Evolutionary conservation across 2,329 filamentous ascomycete genomes (phyloP).

Genomic region (Claviceps capensis): DNA sequence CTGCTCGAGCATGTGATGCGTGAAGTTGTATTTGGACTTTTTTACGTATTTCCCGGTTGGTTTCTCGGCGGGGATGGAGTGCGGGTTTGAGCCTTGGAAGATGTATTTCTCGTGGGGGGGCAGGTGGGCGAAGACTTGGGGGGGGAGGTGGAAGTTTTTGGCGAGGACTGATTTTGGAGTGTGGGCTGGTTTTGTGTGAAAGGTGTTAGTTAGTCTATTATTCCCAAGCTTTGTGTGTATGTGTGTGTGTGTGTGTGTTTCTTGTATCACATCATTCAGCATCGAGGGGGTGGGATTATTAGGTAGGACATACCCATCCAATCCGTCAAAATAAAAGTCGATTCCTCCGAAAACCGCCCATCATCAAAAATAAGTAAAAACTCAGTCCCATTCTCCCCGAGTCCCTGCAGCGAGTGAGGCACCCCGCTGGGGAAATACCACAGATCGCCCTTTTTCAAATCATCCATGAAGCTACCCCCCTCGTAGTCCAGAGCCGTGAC

Average conservation of each 20-base stretch:
- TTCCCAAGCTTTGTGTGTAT: too few relatives aligned
- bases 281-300: too few relatives aligned
- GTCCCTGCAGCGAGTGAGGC: slow-evolving; percentile 63
- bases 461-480: slow-evolving; percentile 64
- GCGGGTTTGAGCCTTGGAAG: slow-evolving; percentile 55
- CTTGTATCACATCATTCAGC: neutral
- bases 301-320: slow-evolving; percentile 42
- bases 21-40: slow-evolving; percentile 54
- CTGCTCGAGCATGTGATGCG: slow-evolving; percentile 58
- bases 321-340: slow-evolving; percentile 60
- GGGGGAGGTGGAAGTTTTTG: slow-evolving; percentile 62
- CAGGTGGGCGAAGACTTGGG: slow-evolving; percentile 56
- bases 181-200: slow-evolving; percentile 31
- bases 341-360: slow-evolving; percentile 41
- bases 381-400: slow-evolving; percentile 46
- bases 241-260: too few relatives aligned
- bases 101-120: slow-evolving; percentile 61
- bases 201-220: too few relatives aligned
- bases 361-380: slow-evolving; percentile 36
- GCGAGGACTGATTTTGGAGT: slow-evolving; percentile 58
- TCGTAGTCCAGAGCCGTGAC: slow-evolving; percentile 63
- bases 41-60: slow-evolving; percentile 48
- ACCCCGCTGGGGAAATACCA: slow-evolving; percentile 74
- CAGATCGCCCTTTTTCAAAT: slow-evolving; percentile 60
- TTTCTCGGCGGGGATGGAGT: slow-evolving; percentile 49